A percentile compares a stretch with the other conserved stretches of the same genome.
These are phyloP conservation scores for Cystobasidium slooffiae DNA, from an alignment of 1,284 basidiomycete species.

Conservation along the genomic window DNA sequence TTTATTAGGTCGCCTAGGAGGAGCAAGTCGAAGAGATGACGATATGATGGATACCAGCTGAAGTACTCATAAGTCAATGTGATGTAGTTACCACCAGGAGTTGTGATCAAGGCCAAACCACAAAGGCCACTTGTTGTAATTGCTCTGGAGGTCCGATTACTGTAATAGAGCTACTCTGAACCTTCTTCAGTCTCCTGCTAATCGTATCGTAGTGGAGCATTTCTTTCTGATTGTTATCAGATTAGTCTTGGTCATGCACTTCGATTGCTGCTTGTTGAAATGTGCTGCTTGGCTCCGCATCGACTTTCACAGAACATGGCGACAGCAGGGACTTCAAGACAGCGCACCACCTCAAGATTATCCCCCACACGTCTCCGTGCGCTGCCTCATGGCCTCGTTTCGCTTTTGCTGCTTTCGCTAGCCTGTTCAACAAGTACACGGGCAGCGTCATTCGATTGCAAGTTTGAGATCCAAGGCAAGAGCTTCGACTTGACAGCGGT, in stretches of 20 bases:
- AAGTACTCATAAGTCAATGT: no score
- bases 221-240: no score
- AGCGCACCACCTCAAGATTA: not conserved
- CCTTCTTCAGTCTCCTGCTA: no score
- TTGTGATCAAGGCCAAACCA: no score
- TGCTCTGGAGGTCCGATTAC: no score
- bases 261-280: no score
- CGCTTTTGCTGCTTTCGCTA: constrained; percentile 9
- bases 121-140: no score
- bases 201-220: no score
- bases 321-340: not conserved
- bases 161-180: no score
- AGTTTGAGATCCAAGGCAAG: constrained; percentile 24
- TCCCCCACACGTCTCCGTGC: not conserved
- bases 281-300: no score
- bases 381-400: constrained; percentile 5
- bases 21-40: constrained; percentile 8
- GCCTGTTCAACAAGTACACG: not conserved
- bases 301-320: not conserved
- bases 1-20: constrained; percentile 5
- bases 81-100: no score
- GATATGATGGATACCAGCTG: constrained; percentile 19
- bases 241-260: no score
- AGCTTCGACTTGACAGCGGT: constrained; percentile 42
- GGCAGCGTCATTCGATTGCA: constrained; percentile 39